These are phyloP conservation scores for Gentiana macrophylla DNA, from an alignment of 257 asterid genomes.

Conservation along the genomic window DNA sequence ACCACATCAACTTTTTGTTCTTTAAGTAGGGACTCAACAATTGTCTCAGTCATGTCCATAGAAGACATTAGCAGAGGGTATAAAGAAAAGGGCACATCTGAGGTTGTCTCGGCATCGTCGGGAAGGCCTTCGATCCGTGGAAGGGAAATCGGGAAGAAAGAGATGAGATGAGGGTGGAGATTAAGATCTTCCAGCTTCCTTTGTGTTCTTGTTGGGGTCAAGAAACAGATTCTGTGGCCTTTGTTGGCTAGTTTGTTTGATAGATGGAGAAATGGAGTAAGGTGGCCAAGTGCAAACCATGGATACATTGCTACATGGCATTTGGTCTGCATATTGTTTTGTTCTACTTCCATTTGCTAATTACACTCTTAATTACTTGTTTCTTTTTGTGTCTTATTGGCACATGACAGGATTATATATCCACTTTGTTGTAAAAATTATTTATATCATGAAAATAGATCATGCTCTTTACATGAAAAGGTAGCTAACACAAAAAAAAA, in stretches of 20 bases:
- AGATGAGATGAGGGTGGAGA: slow-evolving; percentile 26
- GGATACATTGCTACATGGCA: slow-evolving; percentile 36
- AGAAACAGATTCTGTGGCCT: slow-evolving; percentile 33
- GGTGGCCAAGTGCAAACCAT: slow-evolving; percentile 55
- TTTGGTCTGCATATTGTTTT: background rate
- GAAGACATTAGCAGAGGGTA: slow-evolving; percentile 24
- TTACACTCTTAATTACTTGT: no score
- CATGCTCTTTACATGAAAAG: no score
- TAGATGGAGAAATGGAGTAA: slow-evolving; percentile 29
- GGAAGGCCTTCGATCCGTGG: slow-evolving; percentile 52
- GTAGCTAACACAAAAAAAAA: no score
- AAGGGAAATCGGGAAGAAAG: slow-evolving; percentile 25
- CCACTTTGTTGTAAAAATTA: no score
- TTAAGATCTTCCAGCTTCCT: slow-evolving; percentile 18
- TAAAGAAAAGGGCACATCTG: slow-evolving; percentile 22
- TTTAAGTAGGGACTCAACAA: slow-evolving; percentile 15
- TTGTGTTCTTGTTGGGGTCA: slow-evolving; percentile 22
- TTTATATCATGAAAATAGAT: no score
- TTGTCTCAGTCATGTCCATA: slow-evolving; percentile 33
- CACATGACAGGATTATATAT: no score
- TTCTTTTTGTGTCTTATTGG: no score
- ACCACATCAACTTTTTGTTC: slow-evolving; percentile 28
- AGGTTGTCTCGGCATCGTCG: slow-evolving; percentile 32
- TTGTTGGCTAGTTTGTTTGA: slow-evolving; percentile 41
- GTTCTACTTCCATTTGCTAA: no score